These are phyloP conservation scores for Schizochytrium sp. DNA, from an alignment of 108 stramenopile genomes.

Conservation along the genomic window DNA sequence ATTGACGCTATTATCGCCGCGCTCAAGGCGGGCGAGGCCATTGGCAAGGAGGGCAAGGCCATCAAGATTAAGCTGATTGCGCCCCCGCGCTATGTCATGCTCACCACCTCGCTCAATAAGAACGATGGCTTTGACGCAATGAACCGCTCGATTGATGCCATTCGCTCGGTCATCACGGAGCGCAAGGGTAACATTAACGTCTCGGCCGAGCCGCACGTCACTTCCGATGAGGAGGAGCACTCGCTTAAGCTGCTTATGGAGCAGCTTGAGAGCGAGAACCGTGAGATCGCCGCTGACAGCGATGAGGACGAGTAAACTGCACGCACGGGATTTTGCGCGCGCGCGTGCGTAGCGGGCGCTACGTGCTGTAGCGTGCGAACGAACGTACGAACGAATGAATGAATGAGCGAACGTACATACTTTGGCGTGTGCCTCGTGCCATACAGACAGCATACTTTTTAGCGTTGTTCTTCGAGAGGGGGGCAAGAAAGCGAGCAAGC, in stretches of 20 bases:
- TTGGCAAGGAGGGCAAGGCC: conserved; percentile 58
- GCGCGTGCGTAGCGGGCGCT: too few relatives aligned
- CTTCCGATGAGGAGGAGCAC: conserved; percentile 90
- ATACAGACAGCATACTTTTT: too few relatives aligned
- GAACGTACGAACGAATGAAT: too few relatives aligned
- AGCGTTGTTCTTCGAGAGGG: too few relatives aligned
- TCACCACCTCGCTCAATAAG: conserved; percentile 89
- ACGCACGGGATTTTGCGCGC: too few relatives aligned
- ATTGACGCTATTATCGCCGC: conserved; percentile 95
- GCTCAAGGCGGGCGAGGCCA: conserved; percentile 81
- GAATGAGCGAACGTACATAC: too few relatives aligned
- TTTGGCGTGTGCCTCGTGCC: too few relatives aligned
- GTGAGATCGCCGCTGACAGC: conserved; percentile 88
- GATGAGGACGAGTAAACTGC: conserved; percentile 76
- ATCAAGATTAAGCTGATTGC: conserved; percentile 95
- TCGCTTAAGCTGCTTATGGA: conserved; percentile 96
- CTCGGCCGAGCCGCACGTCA: conserved; percentile 96
- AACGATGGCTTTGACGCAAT: conserved; percentile 81
- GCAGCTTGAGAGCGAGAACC: conserved; percentile 83
- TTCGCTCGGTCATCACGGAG: conserved; percentile 65
- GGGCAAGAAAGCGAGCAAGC: too few relatives aligned
- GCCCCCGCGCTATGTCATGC: conserved; percentile 87
- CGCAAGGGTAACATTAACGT: conserved; percentile 94
- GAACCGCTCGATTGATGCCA: conserved; percentile 74
- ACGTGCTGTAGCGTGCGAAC: too few relatives aligned